These are phyloP conservation scores for Phytophthora sp. DNA, from an alignment of 352 stramenopile genomes.

Conservation along the genomic window DNA sequence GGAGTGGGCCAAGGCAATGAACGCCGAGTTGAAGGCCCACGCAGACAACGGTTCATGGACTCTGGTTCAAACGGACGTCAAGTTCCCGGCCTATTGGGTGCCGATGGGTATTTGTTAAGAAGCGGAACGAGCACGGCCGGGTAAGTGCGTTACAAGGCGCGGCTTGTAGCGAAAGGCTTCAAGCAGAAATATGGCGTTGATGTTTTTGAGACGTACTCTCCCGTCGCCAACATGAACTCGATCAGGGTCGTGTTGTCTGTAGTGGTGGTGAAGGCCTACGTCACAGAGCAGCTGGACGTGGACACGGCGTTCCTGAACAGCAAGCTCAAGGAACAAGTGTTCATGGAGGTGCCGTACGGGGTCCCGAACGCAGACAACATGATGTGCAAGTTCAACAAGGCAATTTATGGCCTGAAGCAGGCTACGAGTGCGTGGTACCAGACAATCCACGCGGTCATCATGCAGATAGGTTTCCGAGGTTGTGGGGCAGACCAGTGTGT, in stretches of 20 bases:
- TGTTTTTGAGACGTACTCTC: too few relatives aligned
- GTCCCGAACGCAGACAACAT: neutral
- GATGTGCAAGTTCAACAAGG: neutral
- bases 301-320: neutral
- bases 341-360: too few relatives aligned
- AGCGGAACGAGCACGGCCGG: too few relatives aligned
- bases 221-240: too few relatives aligned
- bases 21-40: constrained; percentile 6
- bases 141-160: too few relatives aligned
- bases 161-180: too few relatives aligned
- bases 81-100: neutral
- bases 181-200: too few relatives aligned
- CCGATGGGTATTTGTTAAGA: neutral
- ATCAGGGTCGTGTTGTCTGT: neutral
- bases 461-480: neutral
- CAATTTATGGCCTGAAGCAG: neutral
- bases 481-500: neutral
- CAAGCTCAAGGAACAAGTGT: neutral
- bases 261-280: neutral
- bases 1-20: constrained; percentile 5
- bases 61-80: neutral
- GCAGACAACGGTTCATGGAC: constrained; percentile 1
- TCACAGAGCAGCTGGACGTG: neutral
- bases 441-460: neutral
- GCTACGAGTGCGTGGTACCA: neutral